Evolutionary conservation across 805 yeast species (phyloP).

Genomic region (Grigorovia yakushimaensis): DNA sequence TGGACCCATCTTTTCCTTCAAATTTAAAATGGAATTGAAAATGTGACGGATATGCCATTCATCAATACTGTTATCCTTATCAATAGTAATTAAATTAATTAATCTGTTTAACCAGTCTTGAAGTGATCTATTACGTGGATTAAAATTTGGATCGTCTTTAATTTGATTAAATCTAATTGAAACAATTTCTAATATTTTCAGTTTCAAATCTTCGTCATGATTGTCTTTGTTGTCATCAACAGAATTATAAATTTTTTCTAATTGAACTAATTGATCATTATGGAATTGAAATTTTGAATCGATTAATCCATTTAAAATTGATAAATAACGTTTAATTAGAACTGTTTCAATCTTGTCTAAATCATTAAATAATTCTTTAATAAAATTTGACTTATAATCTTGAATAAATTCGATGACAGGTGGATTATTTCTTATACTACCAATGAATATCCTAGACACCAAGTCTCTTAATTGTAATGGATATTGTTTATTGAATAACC

Average conservation of each 20-base stretch:
- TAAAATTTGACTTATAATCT: conserved; percentile 5
- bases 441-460: conserved; percentile 50
- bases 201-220: conserved; percentile 17
- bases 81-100: conserved; percentile 11
- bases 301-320: conserved; percentile 21
- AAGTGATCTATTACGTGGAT: conserved; percentile 3
- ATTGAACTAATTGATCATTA: neutral
- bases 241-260: conserved; percentile 12
- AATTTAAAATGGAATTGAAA: conserved; percentile 31
- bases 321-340: conserved; percentile 21
- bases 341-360: neutral
- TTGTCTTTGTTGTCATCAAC: conserved; percentile 10
- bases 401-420: conserved; percentile 39
- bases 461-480: conserved; percentile 35
- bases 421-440: conserved; percentile 66
- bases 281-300: conserved; percentile 6
- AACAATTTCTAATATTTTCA: conserved; percentile 23
- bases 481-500: conserved; percentile 11
- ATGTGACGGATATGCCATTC: conserved; percentile 36
- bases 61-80: conserved; percentile 21
- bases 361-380: neutral
- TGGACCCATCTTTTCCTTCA: conserved; percentile 26
- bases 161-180: conserved; percentile 11
- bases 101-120: conserved; percentile 21
- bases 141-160: neutral